Conservation (phyloP, 306 rosid species). For the Coriaria nepalensis region DNA sequence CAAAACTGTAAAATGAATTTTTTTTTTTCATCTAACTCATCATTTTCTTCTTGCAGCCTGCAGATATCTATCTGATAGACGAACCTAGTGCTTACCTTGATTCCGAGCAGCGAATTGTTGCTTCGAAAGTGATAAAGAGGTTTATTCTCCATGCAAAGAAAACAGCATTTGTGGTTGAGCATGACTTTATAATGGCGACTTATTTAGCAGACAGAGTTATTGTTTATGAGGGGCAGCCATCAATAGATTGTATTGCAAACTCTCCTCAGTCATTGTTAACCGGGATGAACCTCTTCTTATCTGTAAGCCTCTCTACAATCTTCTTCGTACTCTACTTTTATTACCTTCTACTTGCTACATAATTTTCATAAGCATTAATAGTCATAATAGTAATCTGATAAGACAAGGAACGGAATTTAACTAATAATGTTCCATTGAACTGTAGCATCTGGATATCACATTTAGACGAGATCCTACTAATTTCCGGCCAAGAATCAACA, state of each 20-base stretch:
- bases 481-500: slow-evolving; percentile 86
- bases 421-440: slow-evolving; percentile 4
- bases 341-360: too few species aligned
- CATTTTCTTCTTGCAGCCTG: slow-evolving; percentile 56
- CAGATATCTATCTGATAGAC: slow-evolving; percentile 86
- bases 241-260: slow-evolving; percentile 78
- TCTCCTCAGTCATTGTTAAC: slow-evolving; percentile 85
- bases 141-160: slow-evolving; percentile 96
- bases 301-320: slow-evolving; percentile 30
- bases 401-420: neutral
- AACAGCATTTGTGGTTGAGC: slow-evolving; percentile 94
- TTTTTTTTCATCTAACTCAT: slow-evolving; percentile 9
- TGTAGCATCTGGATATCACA: slow-evolving; percentile 90
- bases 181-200: slow-evolving; percentile 96
- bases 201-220: slow-evolving; percentile 96
- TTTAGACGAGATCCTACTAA: slow-evolving; percentile 95
- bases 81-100: slow-evolving; percentile 98
- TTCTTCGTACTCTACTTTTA: too few species aligned
- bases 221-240: slow-evolving; percentile 81
- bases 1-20: neutral
- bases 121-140: slow-evolving; percentile 93
- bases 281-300: slow-evolving; percentile 96
- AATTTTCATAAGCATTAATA: too few species aligned
- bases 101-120: slow-evolving; percentile 94
- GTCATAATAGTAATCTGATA: too few species aligned